Percentiles rank a stretch among this genome's conserved stretches.
These are phyloP conservation scores for Phylloporus sp. DNA, from an alignment of 1,284 basidiomycete species.

Conservation along the genomic window DNA sequence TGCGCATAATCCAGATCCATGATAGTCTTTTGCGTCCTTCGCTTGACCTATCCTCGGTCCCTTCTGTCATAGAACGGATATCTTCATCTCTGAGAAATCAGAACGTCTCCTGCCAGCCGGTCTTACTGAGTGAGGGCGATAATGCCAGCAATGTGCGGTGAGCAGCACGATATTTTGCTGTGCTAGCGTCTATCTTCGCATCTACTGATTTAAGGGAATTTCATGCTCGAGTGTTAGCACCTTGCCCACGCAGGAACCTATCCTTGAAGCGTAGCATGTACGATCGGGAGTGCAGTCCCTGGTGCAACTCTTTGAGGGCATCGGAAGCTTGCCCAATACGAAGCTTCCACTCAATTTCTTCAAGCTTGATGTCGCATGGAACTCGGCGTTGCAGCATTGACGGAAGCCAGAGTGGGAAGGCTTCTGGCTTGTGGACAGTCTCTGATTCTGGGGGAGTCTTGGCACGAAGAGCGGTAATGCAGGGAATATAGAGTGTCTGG, in stretches of 20 bases:
- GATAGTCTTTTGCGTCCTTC: not conserved
- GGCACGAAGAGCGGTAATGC: not conserved
- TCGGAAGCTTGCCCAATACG: conserved; percentile 1
- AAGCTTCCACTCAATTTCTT: conserved; percentile 12
- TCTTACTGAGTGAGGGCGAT: not conserved
- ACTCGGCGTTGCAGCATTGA: not conserved
- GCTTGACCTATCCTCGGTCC: not conserved
- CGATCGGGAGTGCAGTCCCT: not conserved
- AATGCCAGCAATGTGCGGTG: not conserved
- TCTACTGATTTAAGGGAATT: conserved; percentile 10
- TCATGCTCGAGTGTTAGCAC: not conserved
- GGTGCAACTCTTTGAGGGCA: conserved; percentile 3
- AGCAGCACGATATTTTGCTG: conserved; percentile 1
- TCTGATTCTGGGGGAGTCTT: not conserved
- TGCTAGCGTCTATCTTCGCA: not conserved
- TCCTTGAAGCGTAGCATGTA: conserved; percentile 13
- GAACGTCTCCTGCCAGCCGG: not conserved
- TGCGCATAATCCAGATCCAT: too few species aligned
- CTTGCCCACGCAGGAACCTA: conserved; percentile 9
- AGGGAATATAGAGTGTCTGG: conserved; percentile 19
- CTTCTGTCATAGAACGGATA: not conserved
- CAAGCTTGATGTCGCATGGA: not conserved
- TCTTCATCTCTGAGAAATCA: not conserved
- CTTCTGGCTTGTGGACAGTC: not conserved
- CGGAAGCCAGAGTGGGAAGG: not conserved